Conservation (phyloP, 2,329 filamentous ascomycete species). For the Exophiala alcalophila region DNA sequence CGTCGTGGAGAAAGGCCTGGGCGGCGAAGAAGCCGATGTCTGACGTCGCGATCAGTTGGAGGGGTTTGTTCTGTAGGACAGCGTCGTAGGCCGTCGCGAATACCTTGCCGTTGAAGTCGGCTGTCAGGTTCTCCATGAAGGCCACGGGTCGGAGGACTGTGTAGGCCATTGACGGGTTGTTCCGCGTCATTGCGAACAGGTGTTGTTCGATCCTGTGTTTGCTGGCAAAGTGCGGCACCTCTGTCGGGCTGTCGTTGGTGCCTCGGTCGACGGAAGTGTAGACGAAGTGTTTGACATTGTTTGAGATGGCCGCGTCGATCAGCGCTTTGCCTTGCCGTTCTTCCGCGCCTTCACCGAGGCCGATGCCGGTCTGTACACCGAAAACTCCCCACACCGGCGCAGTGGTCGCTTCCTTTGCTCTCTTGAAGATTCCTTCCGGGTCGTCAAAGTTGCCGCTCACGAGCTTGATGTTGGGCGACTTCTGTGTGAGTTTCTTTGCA, state of each 20-base stretch:
- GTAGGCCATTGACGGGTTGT: slow-evolving; percentile 23
- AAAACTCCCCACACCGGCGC: slow-evolving; percentile 28
- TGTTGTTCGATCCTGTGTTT: slow-evolving; percentile 33
- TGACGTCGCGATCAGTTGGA: slow-evolving; percentile 43
- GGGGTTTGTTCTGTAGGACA: slow-evolving; percentile 1
- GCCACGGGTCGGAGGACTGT: slow-evolving; percentile 31
- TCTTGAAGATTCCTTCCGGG: slow-evolving; percentile 15
- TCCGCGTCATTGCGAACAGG: slow-evolving; percentile 27
- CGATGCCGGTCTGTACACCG: slow-evolving; percentile 18
- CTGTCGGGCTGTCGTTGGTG: slow-evolving; percentile 27
- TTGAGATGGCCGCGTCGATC: slow-evolving; percentile 35
- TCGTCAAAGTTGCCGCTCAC: slow-evolving; percentile 26
- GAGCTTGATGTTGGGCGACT: slow-evolving; percentile 23
- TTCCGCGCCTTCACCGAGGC: slow-evolving; percentile 28
- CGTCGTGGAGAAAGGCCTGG: slow-evolving; percentile 42
- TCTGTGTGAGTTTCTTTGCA: slow-evolving; percentile 19
- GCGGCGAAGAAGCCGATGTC: slow-evolving; percentile 50
- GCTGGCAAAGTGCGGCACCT: slow-evolving; percentile 31
- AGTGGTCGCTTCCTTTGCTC: slow-evolving; percentile 7
- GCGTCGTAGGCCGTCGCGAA: slow-evolving; percentile 24
- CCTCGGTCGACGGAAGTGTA: slow-evolving; percentile 40
- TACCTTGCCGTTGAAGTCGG: slow-evolving; percentile 26
- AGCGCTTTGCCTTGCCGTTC: slow-evolving; percentile 39
- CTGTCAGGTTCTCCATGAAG: slow-evolving; percentile 31
- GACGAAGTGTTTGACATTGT: slow-evolving; percentile 38